Conservation (phyloP, 2,329 filamentous ascomycete species). For the Cadophora malorum region DNA sequence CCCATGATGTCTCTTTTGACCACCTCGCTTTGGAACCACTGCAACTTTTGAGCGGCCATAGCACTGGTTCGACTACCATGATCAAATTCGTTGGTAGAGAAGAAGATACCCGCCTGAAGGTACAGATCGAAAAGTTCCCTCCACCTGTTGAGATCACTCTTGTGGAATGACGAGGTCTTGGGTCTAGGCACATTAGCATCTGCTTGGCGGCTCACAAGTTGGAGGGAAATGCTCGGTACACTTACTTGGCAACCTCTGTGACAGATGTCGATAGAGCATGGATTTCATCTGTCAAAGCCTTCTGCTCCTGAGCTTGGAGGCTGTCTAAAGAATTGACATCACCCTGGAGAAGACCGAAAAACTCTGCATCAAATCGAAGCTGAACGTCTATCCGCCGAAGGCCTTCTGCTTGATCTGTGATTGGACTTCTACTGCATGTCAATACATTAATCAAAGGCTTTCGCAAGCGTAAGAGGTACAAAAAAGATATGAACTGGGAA, state of each 20-base stretch:
- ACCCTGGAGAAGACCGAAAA: constrained; percentile 76
- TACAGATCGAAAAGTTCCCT: constrained; percentile 84
- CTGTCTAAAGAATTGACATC: constrained; percentile 71
- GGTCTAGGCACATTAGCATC: not conserved
- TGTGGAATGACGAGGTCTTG: constrained; percentile 64
- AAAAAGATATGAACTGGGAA: not conserved
- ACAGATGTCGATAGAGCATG: constrained; percentile 58
- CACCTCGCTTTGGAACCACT: constrained; percentile 74
- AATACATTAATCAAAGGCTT: not conserved
- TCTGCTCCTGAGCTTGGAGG: constrained; percentile 68
- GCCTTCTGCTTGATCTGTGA: not conserved
- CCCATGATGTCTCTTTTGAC: constrained; percentile 62
- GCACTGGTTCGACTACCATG: constrained; percentile 70
- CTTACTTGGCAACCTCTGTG: constrained; percentile 49
- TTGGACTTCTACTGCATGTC: not conserved
- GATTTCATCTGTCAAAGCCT: constrained; percentile 68
- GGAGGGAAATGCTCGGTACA: not conserved
- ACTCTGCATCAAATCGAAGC: constrained; percentile 77
- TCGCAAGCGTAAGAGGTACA: not conserved
- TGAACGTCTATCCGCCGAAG: constrained; percentile 67
- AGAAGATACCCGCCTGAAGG: constrained; percentile 80
- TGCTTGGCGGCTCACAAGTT: not conserved
- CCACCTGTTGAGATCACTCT: constrained; percentile 76
- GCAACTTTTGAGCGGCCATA: constrained; percentile 69
- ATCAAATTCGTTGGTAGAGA: constrained; percentile 75